These are phyloP conservation scores for Panaeolus papilionaceus DNA, from an alignment of 768 basidiomycete species.

Conservation along the genomic window DNA sequence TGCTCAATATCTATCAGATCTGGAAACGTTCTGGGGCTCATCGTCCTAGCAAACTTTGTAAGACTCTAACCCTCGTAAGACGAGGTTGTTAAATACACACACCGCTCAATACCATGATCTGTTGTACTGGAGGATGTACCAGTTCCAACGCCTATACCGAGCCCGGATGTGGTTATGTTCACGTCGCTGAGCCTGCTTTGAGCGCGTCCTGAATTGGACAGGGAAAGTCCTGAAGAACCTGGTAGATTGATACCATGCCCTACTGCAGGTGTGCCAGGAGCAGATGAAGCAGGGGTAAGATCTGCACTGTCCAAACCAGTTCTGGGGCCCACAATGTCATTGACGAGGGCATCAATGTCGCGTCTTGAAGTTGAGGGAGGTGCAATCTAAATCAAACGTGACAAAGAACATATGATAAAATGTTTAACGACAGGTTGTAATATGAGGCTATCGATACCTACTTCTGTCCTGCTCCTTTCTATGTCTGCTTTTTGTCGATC, in stretches of 20 bases:
- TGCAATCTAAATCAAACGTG: neutral
- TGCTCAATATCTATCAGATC: conserved; percentile 90
- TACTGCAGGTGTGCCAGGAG: conserved; percentile 71
- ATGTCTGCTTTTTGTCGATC: conserved; percentile 66
- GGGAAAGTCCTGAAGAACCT: conserved; percentile 37
- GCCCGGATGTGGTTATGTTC: neutral
- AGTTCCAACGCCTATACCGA: conserved; percentile 38
- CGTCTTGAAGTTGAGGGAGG: conserved; percentile 45
- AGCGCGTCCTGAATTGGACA: conserved; percentile 62
- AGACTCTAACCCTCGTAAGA: conserved; percentile 15
- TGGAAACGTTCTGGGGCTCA: conserved; percentile 69
- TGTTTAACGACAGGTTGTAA: neutral
- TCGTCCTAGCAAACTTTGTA: conserved; percentile 45
- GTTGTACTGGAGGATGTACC: conserved; percentile 54
- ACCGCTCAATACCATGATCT: conserved; percentile 77
- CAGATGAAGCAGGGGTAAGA: conserved; percentile 72
- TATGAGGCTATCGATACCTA: neutral
- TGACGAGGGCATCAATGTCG: conserved; percentile 78
- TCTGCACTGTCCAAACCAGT: conserved; percentile 63
- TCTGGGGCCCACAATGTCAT: conserved; percentile 57
- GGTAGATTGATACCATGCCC: conserved; percentile 44
- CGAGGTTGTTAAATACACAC: conserved; percentile 31
- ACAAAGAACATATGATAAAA: neutral
- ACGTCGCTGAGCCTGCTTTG: conserved; percentile 73
- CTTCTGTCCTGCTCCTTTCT: conserved; percentile 37